Conservation (phyloP, 768 basidiomycete species). For the Xerocomellus dryophilus region DNA sequence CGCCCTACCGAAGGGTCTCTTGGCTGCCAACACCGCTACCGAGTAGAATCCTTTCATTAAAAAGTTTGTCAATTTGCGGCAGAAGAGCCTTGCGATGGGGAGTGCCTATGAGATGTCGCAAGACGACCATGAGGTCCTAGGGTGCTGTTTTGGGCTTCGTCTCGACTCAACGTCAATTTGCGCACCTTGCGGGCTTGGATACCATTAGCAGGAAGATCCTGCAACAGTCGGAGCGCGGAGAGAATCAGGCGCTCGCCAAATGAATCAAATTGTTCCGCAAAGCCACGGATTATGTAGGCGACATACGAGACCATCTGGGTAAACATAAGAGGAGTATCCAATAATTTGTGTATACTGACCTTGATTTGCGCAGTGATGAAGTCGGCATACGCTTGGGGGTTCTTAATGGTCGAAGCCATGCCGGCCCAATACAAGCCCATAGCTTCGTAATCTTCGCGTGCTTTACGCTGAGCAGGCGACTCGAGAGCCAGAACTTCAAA, state of each 20-base stretch:
- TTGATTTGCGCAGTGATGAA: slow-evolving; percentile 89
- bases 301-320: slow-evolving; percentile 84
- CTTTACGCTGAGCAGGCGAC: slow-evolving; percentile 75
- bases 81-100: slow-evolving; percentile 76
- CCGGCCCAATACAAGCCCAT: slow-evolving; percentile 83
- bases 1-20: slow-evolving; percentile 73
- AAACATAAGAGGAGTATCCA: slow-evolving; percentile 4
- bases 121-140: slow-evolving; percentile 89
- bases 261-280: slow-evolving; percentile 58
- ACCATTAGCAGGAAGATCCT: slow-evolving; percentile 88
- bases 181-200: slow-evolving; percentile 76
- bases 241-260: slow-evolving; percentile 81
- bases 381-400: slow-evolving; percentile 72
- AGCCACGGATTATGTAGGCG: slow-evolving; percentile 80
- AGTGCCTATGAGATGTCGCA: slow-evolving; percentile 82
- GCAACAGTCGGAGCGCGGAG: slow-evolving; percentile 79
- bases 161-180: not conserved
- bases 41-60: slow-evolving; percentile 86
- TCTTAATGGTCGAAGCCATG: slow-evolving; percentile 72
- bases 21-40: slow-evolving; percentile 80
- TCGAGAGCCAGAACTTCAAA: slow-evolving; percentile 77
- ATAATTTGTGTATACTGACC: slow-evolving; percentile 38
- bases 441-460: slow-evolving; percentile 74
- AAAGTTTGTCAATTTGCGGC: slow-evolving; percentile 80
- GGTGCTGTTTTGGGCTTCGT: not conserved